Evolutionary conservation across 164 flowering plant species (phyloP), one percentile per base, ranked within the genome.

Genomic region (Pachysandra terminalis): DNA sequence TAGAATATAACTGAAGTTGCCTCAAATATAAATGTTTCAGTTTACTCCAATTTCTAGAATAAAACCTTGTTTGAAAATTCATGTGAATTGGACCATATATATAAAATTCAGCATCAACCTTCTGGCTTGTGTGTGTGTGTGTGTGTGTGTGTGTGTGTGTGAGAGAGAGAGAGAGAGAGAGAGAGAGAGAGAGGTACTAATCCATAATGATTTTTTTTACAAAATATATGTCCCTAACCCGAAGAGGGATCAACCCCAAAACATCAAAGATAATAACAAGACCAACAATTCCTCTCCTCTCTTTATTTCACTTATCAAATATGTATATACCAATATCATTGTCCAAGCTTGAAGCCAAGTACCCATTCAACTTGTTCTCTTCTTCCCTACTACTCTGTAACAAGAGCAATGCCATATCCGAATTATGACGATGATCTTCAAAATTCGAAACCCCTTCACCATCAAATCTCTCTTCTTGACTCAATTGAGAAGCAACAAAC

Each of bases 401-500:
- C 26, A 85, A 59, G 65, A 85, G 67, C 78, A 82, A 74, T 0
- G 81, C 84, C 85, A 82, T 64, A 40, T 83, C 90, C 6, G 84
- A 71, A 68, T 66, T 59, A 61, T 73, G 27, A n/a, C n/a, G n/a
- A 65, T 73, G 65, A 19, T 15, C 65, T 28, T 55, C 83, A 64
- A 79, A 80, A 75, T 82, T 63, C 49, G 80, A 62, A 45, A 37
- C 64, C 53, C 79, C 80, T 49, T 65, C 81, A 37, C 55, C 71
- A 40, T 63, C 82, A 68, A 54, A 74, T 64, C 76, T 67, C 25
- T 85, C 84, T 66, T 80, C 91, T n/a, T 92, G 96, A 64, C 98
- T 90, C 83, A 90, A 59, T 70, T 93, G 98, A 19, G 98, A 91
- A 12, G 98, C 98, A 23, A 91, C 97, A 77, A 94, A 87, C 86